A percentile compares a stretch with the other conserved stretches of the same genome.
These are phyloP conservation scores for Aspergillus ustus DNA, from an alignment of 2,329 filamentous ascomycete genomes.

Conservation along the genomic window DNA sequence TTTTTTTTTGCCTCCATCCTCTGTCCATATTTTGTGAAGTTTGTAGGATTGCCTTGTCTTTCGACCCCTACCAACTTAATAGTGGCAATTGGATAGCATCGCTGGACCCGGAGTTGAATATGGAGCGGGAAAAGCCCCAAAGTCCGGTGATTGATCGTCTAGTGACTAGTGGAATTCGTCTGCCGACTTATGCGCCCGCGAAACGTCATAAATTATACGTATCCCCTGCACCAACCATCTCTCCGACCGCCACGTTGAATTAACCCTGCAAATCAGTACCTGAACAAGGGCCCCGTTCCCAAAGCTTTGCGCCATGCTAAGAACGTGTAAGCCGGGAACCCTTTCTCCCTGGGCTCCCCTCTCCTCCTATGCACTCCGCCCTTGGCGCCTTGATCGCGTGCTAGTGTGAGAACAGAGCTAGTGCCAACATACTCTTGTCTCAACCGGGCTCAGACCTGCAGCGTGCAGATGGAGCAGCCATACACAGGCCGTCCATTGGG, in stretches of 20 bases:
- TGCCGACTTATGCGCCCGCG: not conserved
- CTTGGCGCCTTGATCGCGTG: slow-evolving; percentile 7
- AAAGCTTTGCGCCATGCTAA: not conserved
- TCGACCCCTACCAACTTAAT: slow-evolving; percentile 11
- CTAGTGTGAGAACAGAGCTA: not conserved
- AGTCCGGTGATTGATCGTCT: not conserved
- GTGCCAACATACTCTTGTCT: slow-evolving; percentile 14
- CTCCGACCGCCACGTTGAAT: slow-evolving; percentile 15
- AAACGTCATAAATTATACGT: slow-evolving; percentile 3
- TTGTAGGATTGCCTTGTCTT: not conserved
- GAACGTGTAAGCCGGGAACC: slow-evolving; percentile 8
- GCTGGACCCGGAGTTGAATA: not conserved
- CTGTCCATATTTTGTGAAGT: not conserved
- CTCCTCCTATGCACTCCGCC: not conserved
- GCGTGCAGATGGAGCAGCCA: slow-evolving; percentile 10
- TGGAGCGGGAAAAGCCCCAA: not conserved
- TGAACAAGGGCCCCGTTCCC: not conserved
- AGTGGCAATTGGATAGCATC: not conserved
- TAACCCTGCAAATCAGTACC: slow-evolving; percentile 4
- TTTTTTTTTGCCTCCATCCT: slow-evolving; percentile 10
- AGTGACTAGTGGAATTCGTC: not conserved
- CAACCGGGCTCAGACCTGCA: slow-evolving; percentile 12
- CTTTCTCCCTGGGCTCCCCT: not conserved
- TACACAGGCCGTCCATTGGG: slow-evolving; percentile 9
- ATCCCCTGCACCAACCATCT: not conserved